Evolutionary conservation across 345 rosid species (phyloP), one percentile per base, ranked within the genome.

Genomic region (Salix exigua): DNA sequence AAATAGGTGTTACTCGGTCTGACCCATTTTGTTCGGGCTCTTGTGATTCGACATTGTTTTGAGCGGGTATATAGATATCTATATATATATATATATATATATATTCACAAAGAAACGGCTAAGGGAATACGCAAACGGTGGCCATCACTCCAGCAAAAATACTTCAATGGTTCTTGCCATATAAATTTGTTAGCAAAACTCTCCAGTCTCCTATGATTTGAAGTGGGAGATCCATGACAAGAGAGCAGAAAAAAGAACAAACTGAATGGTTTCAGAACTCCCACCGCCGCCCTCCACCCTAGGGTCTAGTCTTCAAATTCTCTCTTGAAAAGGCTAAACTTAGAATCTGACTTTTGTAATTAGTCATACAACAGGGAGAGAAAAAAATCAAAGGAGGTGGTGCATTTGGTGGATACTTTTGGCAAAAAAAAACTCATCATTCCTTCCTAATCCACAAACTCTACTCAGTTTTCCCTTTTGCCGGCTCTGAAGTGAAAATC

Each of bases 401-500:
- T n/a, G n/a, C n/a, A n/a, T n/a, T n/a, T n/a, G n/a, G n/a, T 55
- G 62, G 13, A 55, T n/a, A 9, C 23, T 23, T 55, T 55, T n/a
- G 62, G 23, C 68, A 19, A 18, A 76, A 53, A 30, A 30, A 30
- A 30, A 30, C 31, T 30, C 42, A 40, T 4, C 23, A 4, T 70
- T 19, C 21, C 55, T 48, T 35, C 30, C 31, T 33, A 44, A 19
- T 75, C 51, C 37, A 16, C 4, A 46, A 50, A 46, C 33, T 37
- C 72, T 79, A 78, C 67, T 88, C 79, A 23, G 72, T 77, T 77
- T 77, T 83, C 77, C 61, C 61, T n/a, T 55, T 55, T 23, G 80
- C 62, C 86, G 83, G 71, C 76, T 73, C 83, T 94, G 97, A 79
- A 94, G 97, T 55, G 97, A 88, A 79, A 92, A 94, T 37, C 35